phyloP scores from a whole-genome alignment of 805 yeast genomes.

The Allodekkera sacchari region DNA sequence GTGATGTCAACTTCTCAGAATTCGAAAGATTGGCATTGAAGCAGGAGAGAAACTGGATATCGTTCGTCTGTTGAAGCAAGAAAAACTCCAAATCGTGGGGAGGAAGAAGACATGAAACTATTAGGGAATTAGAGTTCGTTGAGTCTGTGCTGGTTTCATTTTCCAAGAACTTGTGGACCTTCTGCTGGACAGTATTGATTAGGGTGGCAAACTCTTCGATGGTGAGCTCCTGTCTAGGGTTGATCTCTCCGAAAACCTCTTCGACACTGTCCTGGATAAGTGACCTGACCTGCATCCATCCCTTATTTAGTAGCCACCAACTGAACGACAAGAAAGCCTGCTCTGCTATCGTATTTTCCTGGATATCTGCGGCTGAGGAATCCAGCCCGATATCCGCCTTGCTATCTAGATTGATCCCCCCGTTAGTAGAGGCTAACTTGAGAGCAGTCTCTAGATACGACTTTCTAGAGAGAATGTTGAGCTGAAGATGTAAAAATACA shows the following conservation, averaged over 20 bases:
- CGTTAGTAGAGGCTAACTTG: constrained; percentile 46
- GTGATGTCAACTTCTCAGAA: constrained; percentile 19
- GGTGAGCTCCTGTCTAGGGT: constrained; percentile 66
- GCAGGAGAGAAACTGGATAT: constrained; percentile 28
- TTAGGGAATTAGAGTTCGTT: not conserved
- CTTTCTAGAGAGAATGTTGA: constrained; percentile 81
- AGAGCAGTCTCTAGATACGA: constrained; percentile 77
- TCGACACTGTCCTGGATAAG: constrained; percentile 50
- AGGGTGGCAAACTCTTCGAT: constrained; percentile 48
- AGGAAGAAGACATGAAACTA: constrained; percentile 34
- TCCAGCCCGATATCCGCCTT: constrained; percentile 6
- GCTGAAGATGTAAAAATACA: constrained; percentile 75
- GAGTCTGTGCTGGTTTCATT: not conserved
- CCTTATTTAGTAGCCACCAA: constrained; percentile 91
- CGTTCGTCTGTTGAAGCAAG: constrained; percentile 47
- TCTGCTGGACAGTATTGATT: constrained; percentile 30
- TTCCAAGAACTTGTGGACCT: constrained; percentile 10
- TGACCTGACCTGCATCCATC: constrained; percentile 56
- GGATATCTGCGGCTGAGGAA: constrained; percentile 5
- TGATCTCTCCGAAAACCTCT: constrained; percentile 50
- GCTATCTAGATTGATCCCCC: constrained; percentile 26
- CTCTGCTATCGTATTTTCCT: constrained; percentile 40
- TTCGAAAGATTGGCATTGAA: constrained; percentile 19
- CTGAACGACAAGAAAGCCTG: constrained; percentile 80
- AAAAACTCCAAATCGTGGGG: constrained; percentile 44